Evolutionary conservation across 2,329 filamentous ascomycete genomes (phyloP), one percentile per base, ranked within the genome.

Genomic region (Pseudonectria buxi): DNA sequence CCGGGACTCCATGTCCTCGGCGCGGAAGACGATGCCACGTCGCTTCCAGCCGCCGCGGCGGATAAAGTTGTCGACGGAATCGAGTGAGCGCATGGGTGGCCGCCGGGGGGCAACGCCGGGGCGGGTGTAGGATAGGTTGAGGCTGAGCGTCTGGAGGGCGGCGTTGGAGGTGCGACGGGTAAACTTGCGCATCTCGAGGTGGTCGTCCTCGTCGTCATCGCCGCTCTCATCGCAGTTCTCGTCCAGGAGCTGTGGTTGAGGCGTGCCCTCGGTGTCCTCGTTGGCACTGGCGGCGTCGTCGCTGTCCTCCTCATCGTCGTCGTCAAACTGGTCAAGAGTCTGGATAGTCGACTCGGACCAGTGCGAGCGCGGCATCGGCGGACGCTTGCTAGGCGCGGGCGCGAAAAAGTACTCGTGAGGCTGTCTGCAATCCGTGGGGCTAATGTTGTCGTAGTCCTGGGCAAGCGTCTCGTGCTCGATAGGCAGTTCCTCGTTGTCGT

Each of bases 21-120:
- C 43, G 36, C 60, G 50, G 37, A 67, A 66, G 51, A 66, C 53
- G 28, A 67, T 58, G 32, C 62, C 64, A 10, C 62, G 54, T 36
- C 64, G 54, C 56, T 67, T 67, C 64, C 63, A 67, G 24, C 64
- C 62, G 26, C 63, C 61, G 12, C 61, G 59, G 54, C 64, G 64
- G 44, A 64, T 55, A 25, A 63, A 63, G 45, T 66, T 54, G 31
- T 67, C 62, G 44, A 67, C 56, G 39, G 53, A 57, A 48, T 63
- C 59, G 31, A 59, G 49, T 9, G 58, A 55, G 47, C 56, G 55
- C 51, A 65, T 58, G 10, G 57, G 55, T n/a, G 64, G 64, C 12
- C 63, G 50, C 39, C 49, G 52, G 13, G 56, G 52, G 10, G 53
- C 41, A 22, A 22, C 18, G 6, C 44, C 46, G 35, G 31, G 40